A percentile compares a stretch with the other conserved stretches of the same genome.
Evolutionary conservation across 2,329 filamentous ascomycete species (phyloP).

Genomic region (Paramyrothecium sp.): DNA sequence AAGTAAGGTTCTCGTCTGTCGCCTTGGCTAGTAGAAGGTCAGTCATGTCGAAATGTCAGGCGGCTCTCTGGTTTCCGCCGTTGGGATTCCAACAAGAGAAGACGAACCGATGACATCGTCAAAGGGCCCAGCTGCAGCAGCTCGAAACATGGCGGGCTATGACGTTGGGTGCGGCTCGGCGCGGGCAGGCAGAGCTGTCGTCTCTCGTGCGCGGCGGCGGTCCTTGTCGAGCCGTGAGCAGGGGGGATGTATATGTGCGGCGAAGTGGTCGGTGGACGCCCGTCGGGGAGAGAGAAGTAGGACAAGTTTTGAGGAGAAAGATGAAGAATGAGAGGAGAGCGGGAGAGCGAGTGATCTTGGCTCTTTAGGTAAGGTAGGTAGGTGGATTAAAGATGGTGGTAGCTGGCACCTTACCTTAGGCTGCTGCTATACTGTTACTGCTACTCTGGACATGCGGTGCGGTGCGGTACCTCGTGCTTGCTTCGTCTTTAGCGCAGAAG

Average conservation of each 20-base stretch:
- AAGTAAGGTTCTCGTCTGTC: constrained; percentile 96
- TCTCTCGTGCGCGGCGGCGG: too few relatives aligned
- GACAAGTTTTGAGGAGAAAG: neutral
- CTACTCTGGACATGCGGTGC: too few relatives aligned
- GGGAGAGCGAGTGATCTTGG: neutral
- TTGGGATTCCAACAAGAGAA: too few relatives aligned
- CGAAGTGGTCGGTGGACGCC: too few relatives aligned
- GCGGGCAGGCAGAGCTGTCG: neutral
- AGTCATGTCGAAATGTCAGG: constrained; percentile 5
- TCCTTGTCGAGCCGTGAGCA: too few relatives aligned
- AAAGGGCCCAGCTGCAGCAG: constrained; percentile 55
- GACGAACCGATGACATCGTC: constrained; percentile 59
- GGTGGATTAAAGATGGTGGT: too few relatives aligned
- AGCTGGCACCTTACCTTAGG: too few relatives aligned
- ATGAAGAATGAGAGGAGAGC: neutral
- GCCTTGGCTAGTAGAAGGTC: constrained; percentile 56
- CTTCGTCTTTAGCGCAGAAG: neutral
- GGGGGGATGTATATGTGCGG: too few relatives aligned
- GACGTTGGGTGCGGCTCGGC: neutral
- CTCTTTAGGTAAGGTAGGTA: neutral
- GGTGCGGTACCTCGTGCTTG: neutral
- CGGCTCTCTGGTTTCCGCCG: too few relatives aligned
- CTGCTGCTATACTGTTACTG: too few relatives aligned
- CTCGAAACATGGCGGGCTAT: constrained; percentile 52
- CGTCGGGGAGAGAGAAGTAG: too few relatives aligned